A percentile compares a stretch with the other conserved stretches of the same genome.
Conservation (phyloP, 1,284 basidiomycete species). For the Tilletia indica region DNA sequence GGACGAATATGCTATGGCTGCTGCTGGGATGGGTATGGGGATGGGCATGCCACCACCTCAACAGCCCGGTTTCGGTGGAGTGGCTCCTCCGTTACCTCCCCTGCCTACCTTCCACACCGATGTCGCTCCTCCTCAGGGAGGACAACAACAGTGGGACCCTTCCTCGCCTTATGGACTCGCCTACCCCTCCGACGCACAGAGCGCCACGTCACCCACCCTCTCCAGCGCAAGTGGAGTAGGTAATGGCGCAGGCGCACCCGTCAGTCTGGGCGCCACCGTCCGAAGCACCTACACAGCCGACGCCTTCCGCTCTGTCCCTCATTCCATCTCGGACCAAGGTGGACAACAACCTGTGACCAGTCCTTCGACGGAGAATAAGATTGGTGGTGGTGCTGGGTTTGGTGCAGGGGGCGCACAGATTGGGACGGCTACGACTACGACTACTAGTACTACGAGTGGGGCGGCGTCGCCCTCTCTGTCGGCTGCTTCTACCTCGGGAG, state of each 20-base stretch:
- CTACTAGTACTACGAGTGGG: not conserved
- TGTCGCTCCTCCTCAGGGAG: not conserved
- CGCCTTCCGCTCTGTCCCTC: not conserved
- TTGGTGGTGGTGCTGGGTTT: not conserved
- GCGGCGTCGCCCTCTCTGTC: not conserved
- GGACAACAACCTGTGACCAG: too few relatives aligned
- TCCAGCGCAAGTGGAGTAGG: not conserved
- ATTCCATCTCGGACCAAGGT: not conserved
- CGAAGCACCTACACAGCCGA: conserved; percentile 13
- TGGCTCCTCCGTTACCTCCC: not conserved
- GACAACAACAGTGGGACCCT: not conserved
- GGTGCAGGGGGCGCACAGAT: not conserved
- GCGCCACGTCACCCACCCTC: conserved; percentile 11
- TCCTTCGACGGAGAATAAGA: not conserved
- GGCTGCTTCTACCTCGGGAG: conserved; percentile 59
- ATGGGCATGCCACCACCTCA: conserved; percentile 4
- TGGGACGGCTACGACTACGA: not conserved
- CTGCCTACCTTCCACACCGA: conserved; percentile 12
- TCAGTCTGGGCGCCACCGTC: not conserved
- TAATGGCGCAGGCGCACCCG: not conserved
- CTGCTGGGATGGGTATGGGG: conserved; percentile 12
- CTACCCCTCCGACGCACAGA: conserved; percentile 10
- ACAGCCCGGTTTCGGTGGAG: not conserved
- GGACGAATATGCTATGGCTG: conserved; percentile 32
- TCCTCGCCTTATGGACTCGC: not conserved